Evolutionary conservation across 2,329 filamentous ascomycete species (phyloP), one percentile per base, ranked within the genome.

Genomic region (Epichloe glyceriae): DNA sequence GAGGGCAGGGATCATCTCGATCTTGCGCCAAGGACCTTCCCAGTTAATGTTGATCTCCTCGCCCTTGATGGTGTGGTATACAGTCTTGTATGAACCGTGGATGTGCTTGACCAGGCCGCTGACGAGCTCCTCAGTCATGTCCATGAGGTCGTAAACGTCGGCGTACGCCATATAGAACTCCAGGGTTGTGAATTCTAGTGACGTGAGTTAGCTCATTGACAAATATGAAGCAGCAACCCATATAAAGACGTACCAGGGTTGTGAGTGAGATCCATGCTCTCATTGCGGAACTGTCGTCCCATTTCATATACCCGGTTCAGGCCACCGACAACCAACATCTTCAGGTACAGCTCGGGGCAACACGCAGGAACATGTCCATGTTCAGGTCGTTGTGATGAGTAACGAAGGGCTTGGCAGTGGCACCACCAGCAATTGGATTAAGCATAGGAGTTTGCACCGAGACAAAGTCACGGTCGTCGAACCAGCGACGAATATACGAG

Each of bases 381-480:
- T 95, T 81, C 48, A 93, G 78, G 49, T 97, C 93, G 69, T 98
- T 98, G 74, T 97, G 93, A 69, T 95, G 86, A 14, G 93, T 97
- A 59, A 86, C 76, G 71, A 98, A 98, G 5, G 93, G 93, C 73
- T 67, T 89, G 53, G 93, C 93, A 1, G 93, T 97, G 35, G 93
- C 93, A 64, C 93, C 93, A 59, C 93, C 94, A 33, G 93, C 89
- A 64, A 95, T 95, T 62, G 86, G 80, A 67, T 95, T 94, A 79
- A 98, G 90, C 81, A 97, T 96, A 5, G 93, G 91, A 0, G 93
- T 98, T 72, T 97, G 88, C 26, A 97, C 90, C 67, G 96, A 90
- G 51, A 89, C 76, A 68, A 98, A 98, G 61, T 91, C 87, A 50
- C 85, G 79, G 59, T 84, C 79, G 61, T 96, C 87, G 60, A 98